A percentile compares a stretch with the other conserved stretches of the same genome.
Conservation (phyloP, 257 asterid species). For the Handroanthus guayacan region DNA sequence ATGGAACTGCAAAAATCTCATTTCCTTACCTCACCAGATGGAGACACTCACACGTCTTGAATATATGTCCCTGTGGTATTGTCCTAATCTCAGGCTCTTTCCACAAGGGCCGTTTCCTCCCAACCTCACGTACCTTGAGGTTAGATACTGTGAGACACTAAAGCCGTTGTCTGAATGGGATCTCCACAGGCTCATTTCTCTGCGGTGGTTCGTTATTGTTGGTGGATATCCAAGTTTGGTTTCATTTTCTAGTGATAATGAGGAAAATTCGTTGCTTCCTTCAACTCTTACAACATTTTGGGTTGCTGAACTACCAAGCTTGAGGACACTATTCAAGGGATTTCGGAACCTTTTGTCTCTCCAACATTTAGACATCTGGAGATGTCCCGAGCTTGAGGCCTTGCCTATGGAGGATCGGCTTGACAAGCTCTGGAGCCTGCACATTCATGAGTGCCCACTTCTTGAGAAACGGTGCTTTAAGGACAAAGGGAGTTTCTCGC, state of each 20-base stretch:
- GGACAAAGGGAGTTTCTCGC: constrained; percentile 8
- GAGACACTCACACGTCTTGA: constrained; percentile 23
- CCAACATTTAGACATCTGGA: neutral
- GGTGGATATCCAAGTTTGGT: constrained; percentile 25
- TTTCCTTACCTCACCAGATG: constrained; percentile 13
- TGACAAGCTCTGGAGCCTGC: constrained; percentile 10
- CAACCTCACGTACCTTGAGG: constrained; percentile 17
- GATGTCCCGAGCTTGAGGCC: constrained; percentile 12
- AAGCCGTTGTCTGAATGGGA: constrained; percentile 39
- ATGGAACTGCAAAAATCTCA: neutral
- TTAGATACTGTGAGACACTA: neutral
- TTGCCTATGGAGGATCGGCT: constrained; percentile 26
- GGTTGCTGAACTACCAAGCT: constrained; percentile 17
- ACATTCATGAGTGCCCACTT: constrained; percentile 24
- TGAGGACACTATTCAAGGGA: neutral
- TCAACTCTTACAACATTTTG: constrained; percentile 10
- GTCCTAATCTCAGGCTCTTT: constrained; percentile 25
- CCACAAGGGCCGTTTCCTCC: constrained; percentile 35
- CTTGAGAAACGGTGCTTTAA: constrained; percentile 18
- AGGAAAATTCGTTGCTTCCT: constrained; percentile 25
- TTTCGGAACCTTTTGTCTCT: constrained; percentile 12
- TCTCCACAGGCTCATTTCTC: constrained; percentile 20
- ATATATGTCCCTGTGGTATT: neutral
- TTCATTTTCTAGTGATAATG: constrained; percentile 20
- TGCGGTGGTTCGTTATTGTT: neutral